Evolutionary conservation across 495 filamentous ascomycete genomes (phyloP).

Genomic region (Aspergillus incahuasiensis): DNA sequence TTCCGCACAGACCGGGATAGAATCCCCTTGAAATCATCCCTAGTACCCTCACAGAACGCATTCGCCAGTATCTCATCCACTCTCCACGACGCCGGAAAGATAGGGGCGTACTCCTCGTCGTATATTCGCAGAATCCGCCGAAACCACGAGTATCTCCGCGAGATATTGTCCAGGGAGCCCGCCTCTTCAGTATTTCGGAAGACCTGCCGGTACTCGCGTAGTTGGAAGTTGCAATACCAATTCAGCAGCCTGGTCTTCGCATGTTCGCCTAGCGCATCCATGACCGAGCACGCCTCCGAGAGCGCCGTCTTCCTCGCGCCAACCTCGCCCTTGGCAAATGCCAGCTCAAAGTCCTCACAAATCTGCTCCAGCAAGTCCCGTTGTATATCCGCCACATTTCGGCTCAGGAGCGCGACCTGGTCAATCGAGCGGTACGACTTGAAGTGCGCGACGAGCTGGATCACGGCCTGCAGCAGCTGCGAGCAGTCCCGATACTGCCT

Average conservation of each 20-base stretch:
- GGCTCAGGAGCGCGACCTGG: constrained; percentile 90
- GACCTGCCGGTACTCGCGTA: constrained; percentile 91
- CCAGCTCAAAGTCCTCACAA: constrained; percentile 95
- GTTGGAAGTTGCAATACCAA: constrained; percentile 97
- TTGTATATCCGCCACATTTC: constrained; percentile 92
- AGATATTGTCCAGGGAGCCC: constrained; percentile 94
- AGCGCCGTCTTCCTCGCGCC: constrained; percentile 63
- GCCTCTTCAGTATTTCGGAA: constrained; percentile 96
- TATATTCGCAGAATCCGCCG: constrained; percentile 93
- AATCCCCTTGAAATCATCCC: constrained; percentile 93
- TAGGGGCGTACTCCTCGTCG: constrained; percentile 84
- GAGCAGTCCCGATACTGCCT: constrained; percentile 96
- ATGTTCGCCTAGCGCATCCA: constrained; percentile 91
- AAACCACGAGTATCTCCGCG: constrained; percentile 93
- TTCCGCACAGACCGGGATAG: constrained; percentile 83
- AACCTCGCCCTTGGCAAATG: constrained; percentile 87
- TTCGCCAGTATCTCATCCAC: constrained; percentile 90
- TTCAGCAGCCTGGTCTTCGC: constrained; percentile 78
- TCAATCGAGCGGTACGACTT: constrained; percentile 96
- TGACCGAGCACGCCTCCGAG: constrained; percentile 83
- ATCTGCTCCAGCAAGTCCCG: constrained; percentile 92
- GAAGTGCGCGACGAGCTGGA: constrained; percentile 98
- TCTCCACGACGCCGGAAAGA: constrained; percentile 86
- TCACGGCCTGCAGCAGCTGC: constrained; percentile 87
- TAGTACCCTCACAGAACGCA: constrained; percentile 88